Percentiles rank a stretch among this genome's conserved stretches.
Evolutionary conservation across 768 basidiomycete species (phyloP).

Genomic region (Gyrodon lividus): DNA sequence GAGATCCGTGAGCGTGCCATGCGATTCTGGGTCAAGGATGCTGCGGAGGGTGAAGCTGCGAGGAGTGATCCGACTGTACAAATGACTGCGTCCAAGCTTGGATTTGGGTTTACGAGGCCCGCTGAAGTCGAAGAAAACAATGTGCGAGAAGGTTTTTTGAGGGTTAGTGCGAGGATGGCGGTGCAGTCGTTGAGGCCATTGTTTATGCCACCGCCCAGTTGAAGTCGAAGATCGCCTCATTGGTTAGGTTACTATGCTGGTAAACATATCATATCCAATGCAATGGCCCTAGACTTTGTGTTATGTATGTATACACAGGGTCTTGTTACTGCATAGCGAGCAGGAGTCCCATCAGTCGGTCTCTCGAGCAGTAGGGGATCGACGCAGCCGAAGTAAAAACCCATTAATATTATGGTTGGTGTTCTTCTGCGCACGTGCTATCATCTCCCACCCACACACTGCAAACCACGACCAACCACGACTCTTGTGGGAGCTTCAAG

Average conservation of each 20-base stretch:
- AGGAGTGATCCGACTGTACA: slow-evolving; percentile 49
- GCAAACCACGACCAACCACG: too few species aligned
- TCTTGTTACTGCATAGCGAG: too few species aligned
- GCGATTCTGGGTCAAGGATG: slow-evolving; percentile 59
- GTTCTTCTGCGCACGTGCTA: slow-evolving; percentile 23
- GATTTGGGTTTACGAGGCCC: slow-evolving; percentile 36
- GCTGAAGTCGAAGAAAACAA: slow-evolving; percentile 4
- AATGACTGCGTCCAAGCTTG: slow-evolving; percentile 44
- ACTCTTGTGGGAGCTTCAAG: too few species aligned
- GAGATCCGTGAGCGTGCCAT: slow-evolving; percentile 44
- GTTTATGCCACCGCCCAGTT: slow-evolving; percentile 22
- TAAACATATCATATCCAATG: not conserved
- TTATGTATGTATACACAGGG: too few species aligned
- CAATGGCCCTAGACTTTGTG: too few species aligned
- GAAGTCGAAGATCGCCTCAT: not conserved
- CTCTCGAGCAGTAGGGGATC: too few species aligned
- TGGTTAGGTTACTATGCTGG: not conserved
- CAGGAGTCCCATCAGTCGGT: too few species aligned
- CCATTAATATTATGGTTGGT: not conserved
- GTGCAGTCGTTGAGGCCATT: slow-evolving; percentile 26
- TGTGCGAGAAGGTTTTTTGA: slow-evolving; percentile 24
- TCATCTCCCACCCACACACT: slow-evolving; percentile 5
- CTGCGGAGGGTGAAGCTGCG: slow-evolving; percentile 49
- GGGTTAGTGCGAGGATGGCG: slow-evolving; percentile 24
- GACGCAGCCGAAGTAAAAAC: not conserved